Conservation (phyloP, 202 grass and related monocot genomes). For the Dendrocalamus latiflorus region DNA sequence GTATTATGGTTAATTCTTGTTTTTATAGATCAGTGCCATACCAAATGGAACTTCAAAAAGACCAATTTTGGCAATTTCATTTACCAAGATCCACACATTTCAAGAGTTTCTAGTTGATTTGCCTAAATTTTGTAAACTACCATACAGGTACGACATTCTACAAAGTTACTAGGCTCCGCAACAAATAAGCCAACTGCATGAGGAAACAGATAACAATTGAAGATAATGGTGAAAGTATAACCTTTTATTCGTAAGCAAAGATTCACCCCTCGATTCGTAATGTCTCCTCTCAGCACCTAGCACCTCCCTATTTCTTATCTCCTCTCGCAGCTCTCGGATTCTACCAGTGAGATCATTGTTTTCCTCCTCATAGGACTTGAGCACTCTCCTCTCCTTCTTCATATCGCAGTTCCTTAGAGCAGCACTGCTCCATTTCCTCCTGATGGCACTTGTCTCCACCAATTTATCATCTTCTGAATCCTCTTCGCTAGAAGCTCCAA, state of each 20-base stretch:
- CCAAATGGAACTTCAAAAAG: slow-evolving; percentile 1
- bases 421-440: slow-evolving; percentile 69
- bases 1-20: not conserved
- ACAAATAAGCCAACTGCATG: not conserved
- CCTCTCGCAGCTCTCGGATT: slow-evolving; percentile 65
- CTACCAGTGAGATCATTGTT: slow-evolving; percentile 25
- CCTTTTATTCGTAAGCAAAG: slow-evolving; percentile 74
- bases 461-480: slow-evolving; percentile 42
- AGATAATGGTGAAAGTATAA: slow-evolving; percentile 20
- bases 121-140: not conserved
- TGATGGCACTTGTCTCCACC: slow-evolving; percentile 22
- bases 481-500: slow-evolving; percentile 27
- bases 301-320: slow-evolving; percentile 56
- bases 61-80: not conserved
- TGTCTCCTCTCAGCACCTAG: slow-evolving; percentile 43
- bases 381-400: slow-evolving; percentile 59
- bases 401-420: slow-evolving; percentile 64
- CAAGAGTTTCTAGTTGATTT: not conserved
- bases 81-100: not conserved
- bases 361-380: slow-evolving; percentile 44
- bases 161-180: slow-evolving; percentile 1
- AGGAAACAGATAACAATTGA: not conserved
- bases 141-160: not conserved
- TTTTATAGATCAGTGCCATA: not conserved
- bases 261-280: slow-evolving; percentile 40